Conservation (phyloP, 306 rosid species). For the Cicer bijugum region DNA sequence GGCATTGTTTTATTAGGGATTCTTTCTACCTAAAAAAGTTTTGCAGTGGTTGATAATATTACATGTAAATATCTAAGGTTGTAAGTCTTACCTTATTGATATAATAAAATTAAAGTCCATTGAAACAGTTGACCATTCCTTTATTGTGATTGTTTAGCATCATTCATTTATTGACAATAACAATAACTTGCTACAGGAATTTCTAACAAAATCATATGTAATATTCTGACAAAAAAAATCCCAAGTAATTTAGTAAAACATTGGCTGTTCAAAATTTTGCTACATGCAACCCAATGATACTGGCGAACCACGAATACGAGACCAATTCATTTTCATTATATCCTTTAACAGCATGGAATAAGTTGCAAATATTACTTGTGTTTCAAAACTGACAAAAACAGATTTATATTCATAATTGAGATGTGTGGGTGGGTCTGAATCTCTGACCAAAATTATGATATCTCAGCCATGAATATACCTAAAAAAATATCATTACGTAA, state of each 20-base stretch:
- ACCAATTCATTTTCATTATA: slow-evolving; percentile 81
- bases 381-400: slow-evolving; percentile 29
- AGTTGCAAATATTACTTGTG: neutral
- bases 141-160: too few relatives aligned
- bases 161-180: slow-evolving; percentile 53
- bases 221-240: too few relatives aligned
- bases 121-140: too few relatives aligned
- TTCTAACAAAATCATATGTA: neutral
- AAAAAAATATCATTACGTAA: too few relatives aligned
- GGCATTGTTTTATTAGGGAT: slow-evolving; percentile 1
- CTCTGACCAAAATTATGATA: neutral
- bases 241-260: neutral
- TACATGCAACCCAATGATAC: slow-evolving; percentile 83
- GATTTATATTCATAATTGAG: slow-evolving; percentile 57
- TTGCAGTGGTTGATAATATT: neutral
- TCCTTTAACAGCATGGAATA: slow-evolving; percentile 62
- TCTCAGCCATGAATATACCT: neutral
- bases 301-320: slow-evolving; percentile 78
- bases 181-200: slow-evolving; percentile 14
- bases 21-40: neutral
- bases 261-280: slow-evolving; percentile 18
- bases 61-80: slow-evolving; percentile 33
- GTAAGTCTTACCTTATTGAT: neutral
- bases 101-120: too few relatives aligned
- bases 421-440: neutral